Evolutionary conservation across 305 asterid genomes (phyloP).

Genomic region (Striga hermonthica): DNA sequence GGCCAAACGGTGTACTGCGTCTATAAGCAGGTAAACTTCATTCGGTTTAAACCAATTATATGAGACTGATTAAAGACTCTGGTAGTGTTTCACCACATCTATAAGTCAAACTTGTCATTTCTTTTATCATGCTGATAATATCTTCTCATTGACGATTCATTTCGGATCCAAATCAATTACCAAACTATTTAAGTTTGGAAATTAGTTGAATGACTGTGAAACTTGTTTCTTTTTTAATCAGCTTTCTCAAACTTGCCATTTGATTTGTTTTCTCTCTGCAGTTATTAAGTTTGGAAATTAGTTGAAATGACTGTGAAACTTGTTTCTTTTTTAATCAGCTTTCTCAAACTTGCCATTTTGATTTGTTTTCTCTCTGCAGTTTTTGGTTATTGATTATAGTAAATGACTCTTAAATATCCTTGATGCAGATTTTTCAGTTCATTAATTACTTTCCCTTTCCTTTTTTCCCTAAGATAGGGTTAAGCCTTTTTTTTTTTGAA

Average conservation of each 20-base stretch:
- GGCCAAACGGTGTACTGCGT: conserved; percentile 31
- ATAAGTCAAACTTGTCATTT: neutral
- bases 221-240: neutral
- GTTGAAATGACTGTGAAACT: neutral
- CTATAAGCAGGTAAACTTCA: neutral
- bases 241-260: neutral
- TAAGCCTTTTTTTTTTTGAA: no score
- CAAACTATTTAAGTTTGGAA: neutral
- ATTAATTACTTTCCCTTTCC: neutral
- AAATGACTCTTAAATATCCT: neutral
- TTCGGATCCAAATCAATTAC: neutral
- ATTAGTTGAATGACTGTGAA: neutral
- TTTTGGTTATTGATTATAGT: neutral
- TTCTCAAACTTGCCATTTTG: neutral
- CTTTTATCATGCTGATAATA: neutral
- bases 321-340: neutral
- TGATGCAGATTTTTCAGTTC: conserved; percentile 1
- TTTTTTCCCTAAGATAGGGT: neutral
- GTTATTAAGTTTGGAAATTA: neutral
- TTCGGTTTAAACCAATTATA: neutral
- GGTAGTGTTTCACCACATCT: neutral
- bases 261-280: neutral
- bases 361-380: conserved; percentile 1
- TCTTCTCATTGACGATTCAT: neutral
- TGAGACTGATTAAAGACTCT: neutral